phyloP scores from a whole-genome alignment of 192 early-diverging fungal species.

The Mortierella alpina region DNA sequence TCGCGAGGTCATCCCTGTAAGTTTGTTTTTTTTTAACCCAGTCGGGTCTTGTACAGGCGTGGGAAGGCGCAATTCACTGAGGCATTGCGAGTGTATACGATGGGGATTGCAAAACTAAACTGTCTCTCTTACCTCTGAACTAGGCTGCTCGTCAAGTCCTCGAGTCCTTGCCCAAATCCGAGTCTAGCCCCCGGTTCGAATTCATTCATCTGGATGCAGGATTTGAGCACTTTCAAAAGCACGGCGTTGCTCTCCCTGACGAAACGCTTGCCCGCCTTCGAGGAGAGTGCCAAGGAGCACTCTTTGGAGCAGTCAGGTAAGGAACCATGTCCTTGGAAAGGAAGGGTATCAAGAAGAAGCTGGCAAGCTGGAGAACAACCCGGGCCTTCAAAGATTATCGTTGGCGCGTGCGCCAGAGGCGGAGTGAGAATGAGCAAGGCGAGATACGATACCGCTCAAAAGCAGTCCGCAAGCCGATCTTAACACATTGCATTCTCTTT shows the following conservation, averaged over 20 bases:
- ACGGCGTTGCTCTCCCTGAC: constrained; percentile 90
- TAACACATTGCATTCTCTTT: not conserved
- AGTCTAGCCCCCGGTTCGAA: constrained; percentile 69
- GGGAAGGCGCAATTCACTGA: not conserved
- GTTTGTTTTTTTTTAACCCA: constrained; percentile 10
- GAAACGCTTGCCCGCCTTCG: constrained; percentile 85
- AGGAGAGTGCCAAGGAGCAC: constrained; percentile 89
- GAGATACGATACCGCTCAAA: constrained; percentile 4
- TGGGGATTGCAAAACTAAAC: not conserved
- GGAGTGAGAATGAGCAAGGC: too few species aligned
- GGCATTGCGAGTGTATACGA: too few species aligned
- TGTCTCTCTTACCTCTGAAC: not conserved
- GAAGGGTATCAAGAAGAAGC: too few species aligned
- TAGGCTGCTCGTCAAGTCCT: constrained; percentile 92
- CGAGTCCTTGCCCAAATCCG: constrained; percentile 70
- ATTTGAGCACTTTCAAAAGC: constrained; percentile 95
- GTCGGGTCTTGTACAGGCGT: not conserved
- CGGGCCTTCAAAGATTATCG: too few species aligned
- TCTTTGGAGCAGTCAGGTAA: constrained; percentile 96
- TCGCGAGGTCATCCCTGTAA: constrained; percentile 93
- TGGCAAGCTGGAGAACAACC: too few species aligned
- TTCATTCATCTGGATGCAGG: constrained; percentile 94
- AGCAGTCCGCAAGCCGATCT: constrained; percentile 37
- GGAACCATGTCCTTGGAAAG: not conserved
- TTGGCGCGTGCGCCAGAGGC: too few species aligned